phyloP scores from a whole-genome alignment of 345 rosid genomes.

The Schrenkiella parvula region DNA sequence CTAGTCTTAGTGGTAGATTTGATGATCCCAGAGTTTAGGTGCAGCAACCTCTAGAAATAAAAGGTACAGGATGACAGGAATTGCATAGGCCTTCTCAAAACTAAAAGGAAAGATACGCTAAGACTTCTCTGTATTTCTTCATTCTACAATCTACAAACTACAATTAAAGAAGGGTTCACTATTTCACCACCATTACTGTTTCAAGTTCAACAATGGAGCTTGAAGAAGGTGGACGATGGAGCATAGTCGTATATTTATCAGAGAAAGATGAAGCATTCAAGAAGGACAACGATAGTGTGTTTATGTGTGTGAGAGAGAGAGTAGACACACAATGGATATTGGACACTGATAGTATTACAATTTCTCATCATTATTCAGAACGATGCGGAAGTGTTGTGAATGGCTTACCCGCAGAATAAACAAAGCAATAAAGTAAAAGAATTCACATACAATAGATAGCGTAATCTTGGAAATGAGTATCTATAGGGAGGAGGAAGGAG shows the following conservation, averaged over 20 bases:
- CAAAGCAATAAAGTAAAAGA: constrained; percentile 14
- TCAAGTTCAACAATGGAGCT: constrained; percentile 6
- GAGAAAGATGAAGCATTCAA: not conserved
- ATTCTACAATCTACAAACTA: not conserved
- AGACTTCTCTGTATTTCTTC: not conserved
- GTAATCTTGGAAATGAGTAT: constrained; percentile 15
- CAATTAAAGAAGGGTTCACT: not conserved
- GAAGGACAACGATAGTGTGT: not conserved
- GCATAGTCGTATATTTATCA: not conserved
- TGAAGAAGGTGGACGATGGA: not conserved
- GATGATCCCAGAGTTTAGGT: not conserved
- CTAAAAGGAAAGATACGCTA: not conserved
- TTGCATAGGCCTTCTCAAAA: not conserved
- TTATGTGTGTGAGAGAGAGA: not conserved
- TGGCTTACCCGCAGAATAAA: constrained; percentile 7
- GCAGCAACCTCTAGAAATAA: constrained; percentile 1
- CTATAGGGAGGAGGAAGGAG: constrained; percentile 35
- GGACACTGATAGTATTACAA: constrained; percentile 9
- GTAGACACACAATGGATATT: constrained; percentile 7
- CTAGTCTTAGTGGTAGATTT: not conserved
- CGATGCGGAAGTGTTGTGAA: not conserved
- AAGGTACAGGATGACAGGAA: not conserved
- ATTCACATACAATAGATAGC: constrained; percentile 19
- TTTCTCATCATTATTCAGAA: constrained; percentile 27
- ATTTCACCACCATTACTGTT: constrained; percentile 1